A percentile compares a stretch with the other conserved stretches of the same genome.
Conservation (phyloP, 345 rosid genomes). For the Gossypium bickii region DNA sequence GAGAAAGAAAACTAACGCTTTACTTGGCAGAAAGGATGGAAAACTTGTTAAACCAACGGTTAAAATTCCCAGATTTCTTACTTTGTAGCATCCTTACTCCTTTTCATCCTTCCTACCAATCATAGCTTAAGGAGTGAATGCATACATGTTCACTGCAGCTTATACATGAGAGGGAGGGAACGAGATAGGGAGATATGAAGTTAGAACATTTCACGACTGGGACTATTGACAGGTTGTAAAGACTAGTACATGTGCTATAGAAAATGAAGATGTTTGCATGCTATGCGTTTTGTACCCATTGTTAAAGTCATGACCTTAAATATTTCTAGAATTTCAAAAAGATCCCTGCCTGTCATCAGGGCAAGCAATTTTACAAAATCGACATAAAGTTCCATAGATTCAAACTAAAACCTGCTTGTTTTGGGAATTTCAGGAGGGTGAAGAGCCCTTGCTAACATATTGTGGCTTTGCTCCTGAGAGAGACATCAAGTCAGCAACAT, state of each 20-base stretch:
- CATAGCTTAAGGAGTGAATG: neutral
- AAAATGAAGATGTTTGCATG: no score
- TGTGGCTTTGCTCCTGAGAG: slow-evolving; percentile 7
- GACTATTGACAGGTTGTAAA: neutral
- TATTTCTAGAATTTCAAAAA: neutral
- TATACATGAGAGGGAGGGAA: no score
- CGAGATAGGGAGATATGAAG: neutral
- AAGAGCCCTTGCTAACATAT: neutral
- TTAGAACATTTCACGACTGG: neutral
- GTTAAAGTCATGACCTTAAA: neutral
- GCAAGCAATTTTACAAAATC: neutral
- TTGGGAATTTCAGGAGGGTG: neutral
- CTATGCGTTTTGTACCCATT: neutral
- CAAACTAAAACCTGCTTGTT: neutral
- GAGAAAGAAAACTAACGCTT: neutral
- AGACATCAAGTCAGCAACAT: neutral
- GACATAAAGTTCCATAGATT: neutral
- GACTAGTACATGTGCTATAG: neutral
- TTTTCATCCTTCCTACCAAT: neutral
- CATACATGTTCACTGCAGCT: neutral
- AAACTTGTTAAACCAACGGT: neutral
- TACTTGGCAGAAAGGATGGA: neutral
- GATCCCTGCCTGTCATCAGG: neutral
- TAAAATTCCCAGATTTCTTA: neutral
- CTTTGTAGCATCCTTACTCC: neutral